phyloP scores from a whole-genome alignment of 345 rosid species.

The Eucalyptus urophylla region DNA sequence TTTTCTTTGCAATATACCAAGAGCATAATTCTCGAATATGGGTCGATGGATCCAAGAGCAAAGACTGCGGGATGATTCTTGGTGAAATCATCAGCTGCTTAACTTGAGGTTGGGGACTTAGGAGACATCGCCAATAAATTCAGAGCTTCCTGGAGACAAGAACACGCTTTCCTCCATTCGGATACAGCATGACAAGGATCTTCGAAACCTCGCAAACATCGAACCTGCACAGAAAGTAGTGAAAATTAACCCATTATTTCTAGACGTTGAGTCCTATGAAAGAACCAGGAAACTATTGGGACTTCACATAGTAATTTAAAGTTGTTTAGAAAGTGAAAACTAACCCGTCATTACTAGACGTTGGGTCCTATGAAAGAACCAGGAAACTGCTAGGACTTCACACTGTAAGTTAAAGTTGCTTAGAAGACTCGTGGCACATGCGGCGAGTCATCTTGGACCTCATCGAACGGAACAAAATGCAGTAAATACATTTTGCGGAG shows the following conservation, averaged over 20 bases:
- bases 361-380: neutral
- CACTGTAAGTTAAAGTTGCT: neutral
- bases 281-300: neutral
- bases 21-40: neutral
- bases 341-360: neutral
- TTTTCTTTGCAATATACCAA: neutral
- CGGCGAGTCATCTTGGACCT: neutral
- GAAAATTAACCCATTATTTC: neutral
- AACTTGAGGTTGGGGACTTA: neutral
- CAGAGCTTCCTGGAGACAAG: neutral
- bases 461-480: neutral
- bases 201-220: neutral
- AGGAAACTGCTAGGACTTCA: neutral
- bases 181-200: neutral
- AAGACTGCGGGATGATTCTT: neutral
- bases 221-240: neutral
- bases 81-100: neutral
- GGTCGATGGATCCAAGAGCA: neutral
- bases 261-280: neutral
- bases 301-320: neutral
- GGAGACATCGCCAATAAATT: neutral
- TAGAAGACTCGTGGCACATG: neutral
- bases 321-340: neutral
- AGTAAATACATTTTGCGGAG: neutral
- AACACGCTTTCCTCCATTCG: neutral